phyloP scores from a whole-genome alignment of 2,329 filamentous ascomycete species.

The Colletotrichum paranaense region DNA sequence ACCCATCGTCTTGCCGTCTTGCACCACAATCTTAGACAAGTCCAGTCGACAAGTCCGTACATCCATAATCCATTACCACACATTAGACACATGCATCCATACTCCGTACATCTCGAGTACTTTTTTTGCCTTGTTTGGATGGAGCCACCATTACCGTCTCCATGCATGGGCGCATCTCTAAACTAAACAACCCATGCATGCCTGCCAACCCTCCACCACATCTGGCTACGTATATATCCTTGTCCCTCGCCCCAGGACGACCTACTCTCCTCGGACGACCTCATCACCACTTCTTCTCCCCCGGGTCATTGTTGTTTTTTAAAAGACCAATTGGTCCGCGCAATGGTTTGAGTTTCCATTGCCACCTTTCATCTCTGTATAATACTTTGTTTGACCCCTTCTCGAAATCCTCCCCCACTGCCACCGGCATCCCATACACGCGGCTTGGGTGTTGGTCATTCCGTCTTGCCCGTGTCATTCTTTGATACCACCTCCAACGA shows the following conservation, averaged over 20 bases:
- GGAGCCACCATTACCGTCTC: conserved; percentile 27
- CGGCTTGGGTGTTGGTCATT: conserved; percentile 34
- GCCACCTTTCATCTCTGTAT: conserved; percentile 34
- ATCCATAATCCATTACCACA: conserved; percentile 34
- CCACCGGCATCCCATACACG: conserved; percentile 35
- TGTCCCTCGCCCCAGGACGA: conserved; percentile 50
- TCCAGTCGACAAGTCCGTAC: conserved; percentile 15
- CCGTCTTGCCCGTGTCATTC: conserved; percentile 34
- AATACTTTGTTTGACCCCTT: conserved; percentile 44
- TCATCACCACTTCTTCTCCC: conserved; percentile 39
- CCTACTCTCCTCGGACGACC: conserved; percentile 40
- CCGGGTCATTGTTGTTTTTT: conserved; percentile 44
- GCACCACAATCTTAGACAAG: conserved; percentile 32
- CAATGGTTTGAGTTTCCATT: conserved; percentile 50
- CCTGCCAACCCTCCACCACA: conserved; percentile 26
- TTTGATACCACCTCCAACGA: conserved; percentile 27
- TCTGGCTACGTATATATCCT: conserved; percentile 58
- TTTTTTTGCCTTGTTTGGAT: conserved; percentile 29
- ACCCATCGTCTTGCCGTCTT: conserved; percentile 28
- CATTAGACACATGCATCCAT: conserved; percentile 21
- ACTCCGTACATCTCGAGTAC: conserved; percentile 25
- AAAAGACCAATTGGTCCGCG: conserved; percentile 47
- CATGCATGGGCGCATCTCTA: conserved; percentile 36
- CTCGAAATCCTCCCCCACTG: conserved; percentile 37
- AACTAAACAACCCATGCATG: conserved; percentile 25